phyloP scores from a whole-genome alignment of 192 early-diverging fungal genomes.

The Lobosporangium transversale region DNA sequence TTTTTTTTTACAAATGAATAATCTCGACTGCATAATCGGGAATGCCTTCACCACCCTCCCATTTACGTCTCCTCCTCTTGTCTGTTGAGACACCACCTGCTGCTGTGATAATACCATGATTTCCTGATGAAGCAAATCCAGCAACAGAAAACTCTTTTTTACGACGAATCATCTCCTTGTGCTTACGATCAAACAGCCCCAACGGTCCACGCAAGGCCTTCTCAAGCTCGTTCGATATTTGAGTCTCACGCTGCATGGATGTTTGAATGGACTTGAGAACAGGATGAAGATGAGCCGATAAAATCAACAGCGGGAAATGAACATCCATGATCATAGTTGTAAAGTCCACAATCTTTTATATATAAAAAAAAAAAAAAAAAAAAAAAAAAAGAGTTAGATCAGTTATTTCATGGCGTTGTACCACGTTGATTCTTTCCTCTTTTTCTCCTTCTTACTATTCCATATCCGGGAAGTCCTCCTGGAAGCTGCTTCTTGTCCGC shows the following conservation, averaged over 20 bases:
- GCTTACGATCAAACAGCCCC: conserved; percentile 57
- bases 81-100: conserved; percentile 27
- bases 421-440: neutral
- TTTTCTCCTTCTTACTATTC: conserved; percentile 6
- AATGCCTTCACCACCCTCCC: conserved; percentile 57
- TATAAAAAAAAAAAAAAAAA: conserved; percentile 1
- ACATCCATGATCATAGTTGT: conserved; percentile 57
- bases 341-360: conserved; percentile 56
- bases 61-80: conserved; percentile 55
- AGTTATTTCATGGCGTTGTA: neutral
- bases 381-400: conserved; percentile 4
- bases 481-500: conserved; percentile 40
- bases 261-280: conserved; percentile 36
- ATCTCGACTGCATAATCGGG: conserved; percentile 61
- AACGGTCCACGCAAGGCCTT: conserved; percentile 48
- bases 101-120: conserved; percentile 8
- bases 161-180: conserved; percentile 31
- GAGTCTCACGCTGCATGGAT: conserved; percentile 31
- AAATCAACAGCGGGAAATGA: conserved; percentile 60
- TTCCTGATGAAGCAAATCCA: neutral
- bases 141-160: conserved; percentile 24
- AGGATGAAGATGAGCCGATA: conserved; percentile 56
- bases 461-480: conserved; percentile 42
- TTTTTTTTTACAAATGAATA: conserved; percentile 56
- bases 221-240: conserved; percentile 49